Evolutionary conservation across 164 flowering plant genomes (phyloP).

Genomic region (Protea cynaroides): DNA sequence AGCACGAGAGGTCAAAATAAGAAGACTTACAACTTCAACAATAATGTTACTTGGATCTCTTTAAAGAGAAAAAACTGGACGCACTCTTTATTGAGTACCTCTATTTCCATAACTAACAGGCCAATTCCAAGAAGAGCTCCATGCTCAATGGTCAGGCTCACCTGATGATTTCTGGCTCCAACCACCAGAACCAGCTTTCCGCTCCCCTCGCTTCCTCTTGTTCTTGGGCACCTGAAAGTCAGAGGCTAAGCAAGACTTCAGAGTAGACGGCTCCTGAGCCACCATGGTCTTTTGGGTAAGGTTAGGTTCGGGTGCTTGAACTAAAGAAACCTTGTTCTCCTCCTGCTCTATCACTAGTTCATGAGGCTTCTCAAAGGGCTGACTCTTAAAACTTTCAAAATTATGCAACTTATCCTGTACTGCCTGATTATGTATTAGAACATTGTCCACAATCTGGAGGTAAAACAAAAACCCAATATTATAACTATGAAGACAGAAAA

Average conservation of each 20-base stretch:
- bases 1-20: too few species aligned
- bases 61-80: too few species aligned
- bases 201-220: conserved; percentile 70
- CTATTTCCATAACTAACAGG: too few species aligned
- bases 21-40: too few species aligned
- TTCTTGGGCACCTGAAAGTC: conserved; percentile 47
- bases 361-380: conserved; percentile 19
- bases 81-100: too few species aligned
- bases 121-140: too few species aligned
- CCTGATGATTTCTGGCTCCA: conserved; percentile 46
- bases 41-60: too few species aligned
- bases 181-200: conserved; percentile 53
- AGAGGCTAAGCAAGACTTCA: conserved; percentile 32
- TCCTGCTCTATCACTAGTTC: conserved; percentile 25
- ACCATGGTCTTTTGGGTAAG: conserved; percentile 1
- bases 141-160: conserved; percentile 25
- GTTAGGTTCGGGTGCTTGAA: conserved; percentile 22
- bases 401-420: conserved; percentile 31
- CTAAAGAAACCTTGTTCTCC: conserved; percentile 18
- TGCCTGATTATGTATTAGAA: conserved; percentile 36
- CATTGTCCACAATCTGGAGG: conserved; percentile 53
- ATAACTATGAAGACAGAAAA: not conserved
- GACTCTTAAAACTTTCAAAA: conserved; percentile 19
- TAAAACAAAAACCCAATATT: not conserved
- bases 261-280: conserved; percentile 25